Base-by-base conservation (phyloP, 768 basidiomycete species). In the Pleurotus citrinopileatus region DNA sequence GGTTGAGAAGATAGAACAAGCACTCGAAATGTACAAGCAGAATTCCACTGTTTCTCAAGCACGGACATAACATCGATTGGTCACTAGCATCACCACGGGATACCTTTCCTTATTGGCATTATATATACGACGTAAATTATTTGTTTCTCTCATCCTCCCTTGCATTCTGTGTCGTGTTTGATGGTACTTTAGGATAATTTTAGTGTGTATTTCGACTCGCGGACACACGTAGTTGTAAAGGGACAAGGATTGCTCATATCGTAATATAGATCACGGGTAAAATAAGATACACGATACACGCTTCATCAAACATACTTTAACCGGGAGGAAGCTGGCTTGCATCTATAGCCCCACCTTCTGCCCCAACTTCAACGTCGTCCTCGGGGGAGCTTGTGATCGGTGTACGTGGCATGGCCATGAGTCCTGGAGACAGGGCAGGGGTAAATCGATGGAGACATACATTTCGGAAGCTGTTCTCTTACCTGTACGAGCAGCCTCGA, bases 371-470 rank as follows among this genome's bases (percentile, higher is more conserved):
- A 12, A 83, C 86, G 12, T 83, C 84, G 4, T 84, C 84, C 4
- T 84, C 84, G 1, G 70, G 10, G 22, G 62, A 69, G 51, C 77
- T 73, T 13, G 81, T 67, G 63, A 98, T 89, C 2, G 96, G 95
- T 4, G 97, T 97, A 57, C 97, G 83, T 3, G 97, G 97, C 91
- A 99, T 97, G 4, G 91, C 95, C 96, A 99, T 99, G 34, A 91
- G 73, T 65, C 95, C 95, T 96, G 57, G 4, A 28, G 9, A n/a
- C n/a, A 47, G 48, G 43, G 13, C 46, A 25, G 51, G 29, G 53
- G 17, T 22, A 25, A 44, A 38, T 28, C 27, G 15, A 25, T 26
- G 47, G 55, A 28, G 8, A 74, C 82, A 9, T 40, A 12, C 38
- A 9, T n/a, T n/a, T 40, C 10, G 10, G 29, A 12, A 40, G 5